Base-by-base conservation (phyloP, 345 rosid species). In the Excoecaria cochinchinensis region DNA sequence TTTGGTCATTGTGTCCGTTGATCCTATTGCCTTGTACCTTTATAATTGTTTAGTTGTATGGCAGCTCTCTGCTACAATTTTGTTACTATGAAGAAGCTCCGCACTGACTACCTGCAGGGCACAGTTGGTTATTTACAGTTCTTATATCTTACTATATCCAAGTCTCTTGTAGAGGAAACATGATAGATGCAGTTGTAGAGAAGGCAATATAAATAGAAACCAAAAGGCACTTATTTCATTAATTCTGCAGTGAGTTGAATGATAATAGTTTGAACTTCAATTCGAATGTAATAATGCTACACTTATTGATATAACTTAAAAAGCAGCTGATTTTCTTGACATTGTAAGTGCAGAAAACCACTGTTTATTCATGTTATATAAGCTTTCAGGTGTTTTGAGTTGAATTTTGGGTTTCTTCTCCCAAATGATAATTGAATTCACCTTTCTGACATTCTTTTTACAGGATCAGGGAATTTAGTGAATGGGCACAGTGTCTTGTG, bases 401-500 rank as follows among this genome's bases (percentile, higher is more conserved):
- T 68, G 46, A 58, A 48, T n/a, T 69, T 47, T 50, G 61, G 58
- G 46, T 65, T 40, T 53, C 60, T 69, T 74, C 63, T 74, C 44
- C 25, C 53, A 55, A 53, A 60, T 10, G 24, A 63, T 15, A 25
- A 61, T 5, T 46, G 22, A 0, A 17, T 52, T 51, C 36, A 58
- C 38, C 58, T 16, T 50, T 67, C 39, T 68, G 53, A 48, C 69
- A 19, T 66, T 70, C 71, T 80, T 51, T 53, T 16, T 88, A 84
- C 94, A 95, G 99, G 87, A 89, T 95, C 80, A 91, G 80, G 85
- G 98, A 89, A 68, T 93, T 95, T 75, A 91, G 84, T 85, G 99
- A 95, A 86, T 95, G 99, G 98, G 94, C 96, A 36, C 99, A 95
- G 73, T 95, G 98, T 78, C 94, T 91, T 73, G 89, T 95, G 82